These are phyloP conservation scores for Colletotrichum sp. DNA, from an alignment of 2,329 filamentous ascomycete species.

Conservation along the genomic window DNA sequence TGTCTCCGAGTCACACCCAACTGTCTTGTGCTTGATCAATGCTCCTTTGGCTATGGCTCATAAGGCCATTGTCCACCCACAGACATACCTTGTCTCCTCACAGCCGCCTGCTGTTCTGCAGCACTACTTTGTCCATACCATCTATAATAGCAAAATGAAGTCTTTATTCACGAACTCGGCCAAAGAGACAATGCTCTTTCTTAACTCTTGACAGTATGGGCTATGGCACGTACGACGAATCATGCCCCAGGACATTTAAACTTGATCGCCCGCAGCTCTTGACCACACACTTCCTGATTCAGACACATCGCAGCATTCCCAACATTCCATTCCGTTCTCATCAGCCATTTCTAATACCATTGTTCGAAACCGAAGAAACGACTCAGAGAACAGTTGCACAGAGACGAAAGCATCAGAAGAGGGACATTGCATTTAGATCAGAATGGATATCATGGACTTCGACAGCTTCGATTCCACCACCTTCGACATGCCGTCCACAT, in stretches of 20 bases:
- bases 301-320: neutral
- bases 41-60: neutral
- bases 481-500: neutral
- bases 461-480: neutral
- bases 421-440: neutral
- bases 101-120: neutral
- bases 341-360: neutral
- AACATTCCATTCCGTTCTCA: neutral
- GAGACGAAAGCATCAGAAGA: neutral
- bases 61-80: neutral
- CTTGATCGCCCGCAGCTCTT: neutral
- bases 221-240: neutral
- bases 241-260: neutral
- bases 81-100: neutral
- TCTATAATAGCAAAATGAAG: neutral
- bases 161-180: neutral
- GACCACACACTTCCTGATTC: neutral
- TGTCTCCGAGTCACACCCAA: neutral
- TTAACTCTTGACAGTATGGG: neutral
- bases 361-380: neutral
- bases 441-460: neutral
- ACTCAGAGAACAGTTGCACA: neutral
- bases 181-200: neutral
- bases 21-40: neutral
- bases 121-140: neutral